A percentile compares a stretch with the other conserved stretches of the same genome.
These are phyloP conservation scores for cucumber (Cucumis sativus) DNA, from an alignment of 306 rosid genomes.

Conservation along the genomic window Cucumber_9930_V3 NC_026655.2:18895501-18896000, in stretches of 20 bases:
- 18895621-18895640: neutral
- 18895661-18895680: neutral
- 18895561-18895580: neutral
- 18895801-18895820: conserved; percentile 66
- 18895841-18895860: conserved; percentile 33
- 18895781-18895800: conserved; percentile 56
- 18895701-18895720: neutral
- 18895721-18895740: conserved; percentile 57
- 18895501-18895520: neutral
- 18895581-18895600: neutral
- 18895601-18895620: neutral
- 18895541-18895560: neutral
- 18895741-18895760: conserved; percentile 77
- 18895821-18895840: conserved; percentile 82
- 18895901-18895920: conserved; percentile 36
- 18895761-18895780: conserved; percentile 49
- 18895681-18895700: neutral
- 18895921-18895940: conserved; percentile 25
- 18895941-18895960: conserved; percentile 33
- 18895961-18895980: neutral
- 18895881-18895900: conserved; percentile 59
- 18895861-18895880: conserved; percentile 55
- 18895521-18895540: neutral
- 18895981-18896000: neutral
- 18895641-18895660: neutral